A percentile compares a stretch with the other conserved stretches of the same genome.
These are phyloP conservation scores for Pyrenochaeta sp. DNA, from an alignment of 2,329 filamentous ascomycete species.

Conservation along the genomic window DNA sequence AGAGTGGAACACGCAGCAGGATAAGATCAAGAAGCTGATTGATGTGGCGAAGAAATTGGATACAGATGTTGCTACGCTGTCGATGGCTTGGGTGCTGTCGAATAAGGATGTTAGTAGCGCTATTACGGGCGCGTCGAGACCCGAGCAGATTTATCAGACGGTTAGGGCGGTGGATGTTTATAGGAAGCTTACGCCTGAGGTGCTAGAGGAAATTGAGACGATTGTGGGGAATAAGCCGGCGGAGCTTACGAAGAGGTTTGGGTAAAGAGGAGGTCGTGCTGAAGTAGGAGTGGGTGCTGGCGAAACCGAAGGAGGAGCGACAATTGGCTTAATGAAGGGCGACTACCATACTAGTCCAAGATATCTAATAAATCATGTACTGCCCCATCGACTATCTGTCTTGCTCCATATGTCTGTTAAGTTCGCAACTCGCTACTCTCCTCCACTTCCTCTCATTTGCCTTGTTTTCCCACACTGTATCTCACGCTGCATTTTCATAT, in stretches of 20 bases:
- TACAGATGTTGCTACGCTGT: conserved; percentile 59
- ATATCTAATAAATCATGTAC: too few relatives aligned
- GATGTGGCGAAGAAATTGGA: conserved; percentile 70
- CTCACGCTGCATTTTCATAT: too few relatives aligned
- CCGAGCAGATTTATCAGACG: conserved; percentile 46
- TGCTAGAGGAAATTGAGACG: conserved; percentile 55
- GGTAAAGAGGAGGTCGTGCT: conserved; percentile 10
- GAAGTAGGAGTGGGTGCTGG: too few relatives aligned
- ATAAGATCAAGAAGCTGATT: conserved; percentile 61
- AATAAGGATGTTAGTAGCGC: conserved; percentile 42
- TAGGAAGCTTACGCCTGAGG: conserved; percentile 53
- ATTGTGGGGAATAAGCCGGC: conserved; percentile 45
- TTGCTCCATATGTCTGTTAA: too few relatives aligned
- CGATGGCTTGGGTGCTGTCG: conserved; percentile 48
- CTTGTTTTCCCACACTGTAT: too few relatives aligned
- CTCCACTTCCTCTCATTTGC: too few relatives aligned
- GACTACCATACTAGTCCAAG: too few relatives aligned
- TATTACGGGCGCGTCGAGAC: conserved; percentile 40
- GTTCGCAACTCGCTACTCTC: too few relatives aligned
- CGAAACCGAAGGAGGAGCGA: neutral
- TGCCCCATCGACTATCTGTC: too few relatives aligned
- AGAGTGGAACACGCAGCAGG: conserved; percentile 64
- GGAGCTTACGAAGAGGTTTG: conserved; percentile 34
- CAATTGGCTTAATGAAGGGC: too few relatives aligned
- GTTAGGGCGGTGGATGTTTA: conserved; percentile 56